Base-by-base conservation (phyloP, 768 basidiomycete genomes). In the Mycena chlorophos region DNA sequence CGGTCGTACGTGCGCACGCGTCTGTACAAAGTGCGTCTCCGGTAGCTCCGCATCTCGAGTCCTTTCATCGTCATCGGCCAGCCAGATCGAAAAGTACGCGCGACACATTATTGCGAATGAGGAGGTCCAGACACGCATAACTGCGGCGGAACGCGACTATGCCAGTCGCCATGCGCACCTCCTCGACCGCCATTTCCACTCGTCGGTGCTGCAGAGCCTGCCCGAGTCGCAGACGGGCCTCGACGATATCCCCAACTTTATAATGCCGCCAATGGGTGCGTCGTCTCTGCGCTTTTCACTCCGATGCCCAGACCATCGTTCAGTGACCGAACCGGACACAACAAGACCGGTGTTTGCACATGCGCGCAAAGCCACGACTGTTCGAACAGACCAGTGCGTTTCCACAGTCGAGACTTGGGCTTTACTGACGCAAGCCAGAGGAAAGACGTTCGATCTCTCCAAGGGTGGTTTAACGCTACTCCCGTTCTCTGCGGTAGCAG, bases 1-100 rank as follows among this genome's bases (percentile, higher is more conserved):
- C 75, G 94, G 54, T 91, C 92, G 1, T 98, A 96, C 68, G 81
- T 96, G 4, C 82, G 95, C 22, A 91, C 89, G 26, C 78, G 94
- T 56, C 69, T 96, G 49, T 86, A 81, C 77, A 98, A 98, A 82
- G 94, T 89, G 58, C 40, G 75, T 64, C 30, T 51, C 1, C 37
- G 27, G 51, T 14, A 48, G 26, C 13, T 52, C 42, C 25, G 42
- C 43, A 6, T 22, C 34, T 40, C 37, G 39, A 43, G 40, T 38
- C 39, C 54, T 51, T 63, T 57, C 58, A 65, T 60, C 58, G 60
- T 65, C 63, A 58, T 56, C 68, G 66, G 45, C 50, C 51, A 31
- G 56, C 19, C 26, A 96, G 94, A 89, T 96, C 45, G 95, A 97
- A 71, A 88, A 85, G 67, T 94, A 84, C 65, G 88, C 94, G 27